Evolutionary conservation across 2,329 filamentous ascomycete species (phyloP).

Genomic region (Piedraia hortae): DNA sequence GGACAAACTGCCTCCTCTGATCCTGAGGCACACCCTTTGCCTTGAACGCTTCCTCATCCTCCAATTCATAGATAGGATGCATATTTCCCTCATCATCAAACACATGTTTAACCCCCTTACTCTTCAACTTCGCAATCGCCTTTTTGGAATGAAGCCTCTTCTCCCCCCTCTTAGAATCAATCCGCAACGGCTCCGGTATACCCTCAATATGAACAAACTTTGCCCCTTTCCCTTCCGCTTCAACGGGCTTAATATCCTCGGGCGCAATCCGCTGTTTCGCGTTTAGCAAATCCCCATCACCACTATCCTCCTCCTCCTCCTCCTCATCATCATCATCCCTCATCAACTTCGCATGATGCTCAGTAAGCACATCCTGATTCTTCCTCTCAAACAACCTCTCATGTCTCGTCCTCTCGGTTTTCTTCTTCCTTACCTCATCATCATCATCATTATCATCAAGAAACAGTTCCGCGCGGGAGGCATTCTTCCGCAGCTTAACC

Average conservation of each 20-base stretch:
- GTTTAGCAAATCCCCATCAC: constrained; percentile 51
- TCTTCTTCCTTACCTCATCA: constrained; percentile 26
- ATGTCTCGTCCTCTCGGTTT: constrained; percentile 69
- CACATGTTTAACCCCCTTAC: constrained; percentile 56
- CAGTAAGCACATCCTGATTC: constrained; percentile 87
- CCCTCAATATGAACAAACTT: constrained; percentile 34
- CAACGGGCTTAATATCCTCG: constrained; percentile 23
- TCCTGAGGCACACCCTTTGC: constrained; percentile 46
- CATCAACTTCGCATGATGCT: constrained; percentile 75
- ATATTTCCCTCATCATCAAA: constrained; percentile 81
- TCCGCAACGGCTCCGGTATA: constrained; percentile 40
- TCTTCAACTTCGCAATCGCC: constrained; percentile 72
- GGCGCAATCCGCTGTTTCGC: constrained; percentile 69
- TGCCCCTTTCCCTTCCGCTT: constrained; percentile 23
- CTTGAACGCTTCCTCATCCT: constrained; percentile 57
- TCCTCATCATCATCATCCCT: constrained; percentile 25
- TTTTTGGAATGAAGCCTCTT: constrained; percentile 90
- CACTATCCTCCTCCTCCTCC: constrained; percentile 11
- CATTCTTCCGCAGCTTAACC: constrained; percentile 66
- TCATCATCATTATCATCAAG: constrained; percentile 32
- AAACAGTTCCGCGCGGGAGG: constrained; percentile 34
- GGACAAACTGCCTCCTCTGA: constrained; percentile 53
- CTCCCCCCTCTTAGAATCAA: constrained; percentile 86
- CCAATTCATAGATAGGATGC: constrained; percentile 66
- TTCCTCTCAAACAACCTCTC: constrained; percentile 94